Base-by-base conservation (phyloP, 345 rosid genomes). In the Syzygium aromaticum region DNA sequence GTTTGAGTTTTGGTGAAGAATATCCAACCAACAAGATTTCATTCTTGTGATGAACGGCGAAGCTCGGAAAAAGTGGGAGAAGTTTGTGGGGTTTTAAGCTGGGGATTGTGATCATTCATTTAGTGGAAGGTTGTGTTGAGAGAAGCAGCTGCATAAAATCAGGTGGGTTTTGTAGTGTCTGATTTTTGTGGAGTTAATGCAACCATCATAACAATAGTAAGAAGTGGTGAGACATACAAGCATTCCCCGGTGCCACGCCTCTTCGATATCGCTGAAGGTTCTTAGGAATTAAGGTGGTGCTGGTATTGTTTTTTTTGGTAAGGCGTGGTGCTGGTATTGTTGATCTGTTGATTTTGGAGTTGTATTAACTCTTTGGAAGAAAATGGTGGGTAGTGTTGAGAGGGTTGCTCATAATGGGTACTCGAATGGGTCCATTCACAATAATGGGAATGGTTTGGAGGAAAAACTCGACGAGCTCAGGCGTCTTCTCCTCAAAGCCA, bases 391-490 rank as follows among this genome's bases (percentile, higher is more conserved):
- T 77, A 93, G 92, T 57, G 89, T 93, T 53, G 93, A 91, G 86
- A 87, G 86, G 33, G 84, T 54, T 86, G 88, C 87, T 83, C 57
- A 38, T 38, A 84, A 85, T 52, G 86, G 84, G 86, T 80, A 87
- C 87, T 87, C 93, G 43, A 92, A 93, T 86, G 94, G 95, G 46
- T 90, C 93, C 53, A 43, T 88, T 56, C 93, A 88, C 85, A 93
- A 92, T 59, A 88, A 89, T 54, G 87, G 89, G 51, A 92, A 92
- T 90, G 91, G 94, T 54, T 85, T 90, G 85, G 98, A 94, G 86
- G 96, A 93, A 90, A 95, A 95, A 89, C 94, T 95, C 28, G 94
- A 93, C 86, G 96, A 94, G 89, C 92, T 95, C 46, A 85, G 98
- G 7, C 40, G 88, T 80, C 89, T 93, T 86, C 87, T 94, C 27